These are phyloP conservation scores for Picea glauca DNA, from an alignment of 75 land plant genomes.

Conservation along the genomic window DNA sequence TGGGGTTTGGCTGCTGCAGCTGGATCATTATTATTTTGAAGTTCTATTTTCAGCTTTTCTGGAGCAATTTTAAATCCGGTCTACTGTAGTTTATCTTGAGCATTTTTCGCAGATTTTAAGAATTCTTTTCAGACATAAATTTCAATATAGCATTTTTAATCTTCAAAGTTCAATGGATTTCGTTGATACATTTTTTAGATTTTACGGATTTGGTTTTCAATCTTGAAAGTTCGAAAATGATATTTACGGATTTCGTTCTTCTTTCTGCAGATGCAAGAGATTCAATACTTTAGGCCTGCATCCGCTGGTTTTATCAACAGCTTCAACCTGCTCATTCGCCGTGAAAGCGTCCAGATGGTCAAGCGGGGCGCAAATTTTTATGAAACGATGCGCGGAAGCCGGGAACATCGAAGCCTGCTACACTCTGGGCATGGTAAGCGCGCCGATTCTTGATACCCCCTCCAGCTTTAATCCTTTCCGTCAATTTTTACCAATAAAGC, in stretches of 20 bases:
- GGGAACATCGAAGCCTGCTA: conserved; percentile 65
- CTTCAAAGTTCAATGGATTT: background rate
- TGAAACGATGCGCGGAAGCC: conserved; percentile 53
- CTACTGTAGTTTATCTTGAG: too few species aligned
- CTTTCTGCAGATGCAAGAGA: conserved; percentile 45
- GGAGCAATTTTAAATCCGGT: too few species aligned
- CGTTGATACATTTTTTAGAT: background rate
- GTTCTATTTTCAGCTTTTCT: too few species aligned
- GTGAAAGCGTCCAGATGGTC: conserved; percentile 55
- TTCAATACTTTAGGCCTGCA: conserved; percentile 23
- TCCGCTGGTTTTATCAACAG: conserved; percentile 33
- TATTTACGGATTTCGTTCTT: background rate
- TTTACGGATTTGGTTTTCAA: background rate
- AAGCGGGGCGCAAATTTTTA: conserved; percentile 48
- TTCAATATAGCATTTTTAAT: background rate
- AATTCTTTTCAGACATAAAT: background rate
- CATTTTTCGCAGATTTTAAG: background rate
- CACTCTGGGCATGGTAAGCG: conserved; percentile 59
- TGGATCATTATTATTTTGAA: too few species aligned
- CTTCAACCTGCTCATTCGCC: conserved; percentile 25
- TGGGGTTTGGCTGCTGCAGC: too few species aligned
- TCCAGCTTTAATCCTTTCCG: too few species aligned
- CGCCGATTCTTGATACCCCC: too few species aligned
- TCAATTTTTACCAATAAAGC: too few species aligned
- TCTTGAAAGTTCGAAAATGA: background rate